Percentiles rank a stretch among this genome's conserved stretches.
Evolutionary conservation across 78 protist genomes (phyloP).

Genomic region (Dictyostelium capitatum): DNA sequence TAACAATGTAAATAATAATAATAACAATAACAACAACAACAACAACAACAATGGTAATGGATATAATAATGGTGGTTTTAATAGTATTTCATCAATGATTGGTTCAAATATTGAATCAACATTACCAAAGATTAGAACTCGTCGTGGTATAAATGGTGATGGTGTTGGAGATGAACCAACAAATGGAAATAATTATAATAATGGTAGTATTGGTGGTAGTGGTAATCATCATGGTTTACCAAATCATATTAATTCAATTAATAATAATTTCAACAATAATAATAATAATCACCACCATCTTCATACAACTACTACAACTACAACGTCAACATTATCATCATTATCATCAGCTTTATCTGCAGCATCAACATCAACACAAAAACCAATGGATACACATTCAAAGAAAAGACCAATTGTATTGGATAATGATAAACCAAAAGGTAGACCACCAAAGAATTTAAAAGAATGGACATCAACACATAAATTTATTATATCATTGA

Average conservation of each 20-base stretch:
- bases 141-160: neutral
- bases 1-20: neutral
- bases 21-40: neutral
- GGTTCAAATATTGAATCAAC: too few species aligned
- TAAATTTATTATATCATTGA: constrained; percentile 22
- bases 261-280: neutral
- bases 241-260: neutral
- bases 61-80: neutral
- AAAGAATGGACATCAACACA: constrained; percentile 70
- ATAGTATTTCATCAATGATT: too few species aligned
- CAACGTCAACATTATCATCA: constrained; percentile 7
- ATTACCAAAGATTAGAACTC: too few species aligned
- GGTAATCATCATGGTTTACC: neutral
- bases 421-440: constrained; percentile 74
- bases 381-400: constrained; percentile 22
- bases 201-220: neutral
- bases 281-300: neutral
- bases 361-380: neutral
- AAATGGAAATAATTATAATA: neutral
- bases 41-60: neutral
- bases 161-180: neutral
- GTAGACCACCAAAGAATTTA: constrained; percentile 71
- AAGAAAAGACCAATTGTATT: constrained; percentile 64
- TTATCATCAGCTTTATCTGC: constrained; percentile 16
- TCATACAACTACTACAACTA: neutral